phyloP scores from a whole-genome alignment of 1,284 basidiomycete species.

The Pseudozyma pruni region DNA sequence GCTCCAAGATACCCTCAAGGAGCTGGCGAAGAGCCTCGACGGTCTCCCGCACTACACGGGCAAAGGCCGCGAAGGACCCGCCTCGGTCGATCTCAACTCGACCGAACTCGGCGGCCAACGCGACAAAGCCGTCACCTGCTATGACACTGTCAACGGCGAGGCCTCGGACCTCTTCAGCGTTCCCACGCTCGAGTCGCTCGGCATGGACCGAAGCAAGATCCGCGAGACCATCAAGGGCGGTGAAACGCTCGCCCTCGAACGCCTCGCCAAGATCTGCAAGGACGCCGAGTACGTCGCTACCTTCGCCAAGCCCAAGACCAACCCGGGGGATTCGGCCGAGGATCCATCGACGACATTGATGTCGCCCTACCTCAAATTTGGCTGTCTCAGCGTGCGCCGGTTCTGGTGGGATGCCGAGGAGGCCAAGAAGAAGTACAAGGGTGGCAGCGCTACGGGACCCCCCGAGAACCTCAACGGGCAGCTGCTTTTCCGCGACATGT shows the following conservation, averaged over 20 bases:
- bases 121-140: constrained; percentile 51
- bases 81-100: constrained; percentile 52
- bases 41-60: constrained; percentile 53
- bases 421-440: constrained; percentile 54
- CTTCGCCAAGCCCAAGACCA: constrained; percentile 72
- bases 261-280: constrained; percentile 69
- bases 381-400: constrained; percentile 69
- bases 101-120: constrained; percentile 51
- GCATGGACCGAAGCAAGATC: constrained; percentile 65
- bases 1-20: constrained; percentile 24
- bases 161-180: constrained; percentile 70
- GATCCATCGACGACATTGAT: constrained; percentile 67
- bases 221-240: constrained; percentile 70
- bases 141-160: constrained; percentile 69
- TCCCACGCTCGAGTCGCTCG: constrained; percentile 71
- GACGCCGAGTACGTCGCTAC: constrained; percentile 69
- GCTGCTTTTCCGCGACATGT: constrained; percentile 71
- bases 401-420: constrained; percentile 57
- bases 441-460: constrained; percentile 37
- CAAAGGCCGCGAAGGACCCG: constrained; percentile 38
- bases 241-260: constrained; percentile 70
- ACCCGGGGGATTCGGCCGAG: constrained; percentile 39
- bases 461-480: constrained; percentile 64
- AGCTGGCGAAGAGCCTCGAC: constrained; percentile 43
- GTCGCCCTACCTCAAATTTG: constrained; percentile 71